A percentile compares a stretch with the other conserved stretches of the same genome.
Conservation (phyloP, 2,329 filamentous ascomycete genomes). For the Sporothrix brunneoviolacea region DNA sequence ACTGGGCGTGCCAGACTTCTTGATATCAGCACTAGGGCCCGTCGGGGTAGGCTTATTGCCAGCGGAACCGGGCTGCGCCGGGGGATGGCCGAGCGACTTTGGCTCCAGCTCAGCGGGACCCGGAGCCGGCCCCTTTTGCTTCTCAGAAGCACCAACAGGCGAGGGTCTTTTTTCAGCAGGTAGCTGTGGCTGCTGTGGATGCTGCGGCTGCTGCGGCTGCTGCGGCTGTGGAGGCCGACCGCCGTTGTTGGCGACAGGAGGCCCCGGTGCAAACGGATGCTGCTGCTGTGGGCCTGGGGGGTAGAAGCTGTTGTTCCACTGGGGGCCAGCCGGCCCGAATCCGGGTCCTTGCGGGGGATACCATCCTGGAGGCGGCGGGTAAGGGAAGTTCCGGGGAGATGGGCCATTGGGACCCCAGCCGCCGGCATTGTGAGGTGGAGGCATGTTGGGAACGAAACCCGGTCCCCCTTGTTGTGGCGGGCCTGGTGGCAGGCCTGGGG, state of each 20-base stretch:
- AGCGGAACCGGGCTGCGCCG: too few relatives aligned
- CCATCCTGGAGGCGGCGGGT: conserved; percentile 72
- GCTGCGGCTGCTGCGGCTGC: conserved; percentile 25
- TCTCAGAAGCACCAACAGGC: conserved; percentile 45
- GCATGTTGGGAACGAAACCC: conserved; percentile 24
- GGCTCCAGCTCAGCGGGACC: conserved; percentile 44
- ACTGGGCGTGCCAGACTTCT: not conserved
- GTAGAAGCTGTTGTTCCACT: conserved; percentile 53
- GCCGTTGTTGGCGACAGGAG: conserved; percentile 19
- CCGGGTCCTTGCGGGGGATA: conserved; percentile 64
- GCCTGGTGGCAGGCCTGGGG: conserved; percentile 20
- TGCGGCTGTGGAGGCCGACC: conserved; percentile 21
- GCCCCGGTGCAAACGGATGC: conserved; percentile 20
- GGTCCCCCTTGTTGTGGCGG: conserved; percentile 23
- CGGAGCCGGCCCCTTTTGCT: conserved; percentile 32
- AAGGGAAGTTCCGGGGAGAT: conserved; percentile 49
- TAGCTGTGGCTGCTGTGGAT: conserved; percentile 19
- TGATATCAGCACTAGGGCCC: conserved; percentile 22
- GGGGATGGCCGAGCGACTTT: conserved; percentile 43
- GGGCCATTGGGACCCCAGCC: conserved; percentile 26
- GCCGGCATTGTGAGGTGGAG: conserved; percentile 22
- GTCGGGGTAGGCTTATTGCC: conserved; percentile 35
- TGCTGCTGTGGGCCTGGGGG: conserved; percentile 41
- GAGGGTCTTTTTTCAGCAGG: conserved; percentile 37
- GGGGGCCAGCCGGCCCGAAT: conserved; percentile 59